phyloP scores from a whole-genome alignment of 192 early-diverging fungal species.

The Coemansia sp. region DNA sequence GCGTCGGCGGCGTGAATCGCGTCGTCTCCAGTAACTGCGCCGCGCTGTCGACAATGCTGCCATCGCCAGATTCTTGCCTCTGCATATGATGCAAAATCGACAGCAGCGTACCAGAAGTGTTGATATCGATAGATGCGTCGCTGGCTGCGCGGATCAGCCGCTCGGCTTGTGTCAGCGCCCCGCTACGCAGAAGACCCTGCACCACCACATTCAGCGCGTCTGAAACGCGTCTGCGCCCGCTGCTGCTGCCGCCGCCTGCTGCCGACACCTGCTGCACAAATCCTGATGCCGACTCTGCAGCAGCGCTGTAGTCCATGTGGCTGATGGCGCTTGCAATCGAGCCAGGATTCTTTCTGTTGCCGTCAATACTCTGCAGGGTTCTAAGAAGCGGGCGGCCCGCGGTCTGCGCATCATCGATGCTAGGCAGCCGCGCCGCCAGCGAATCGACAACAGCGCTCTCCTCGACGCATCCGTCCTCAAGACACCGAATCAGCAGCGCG shows the following conservation, averaged over 20 bases:
- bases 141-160: slow-evolving; percentile 11
- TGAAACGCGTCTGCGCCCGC: slow-evolving; percentile 16
- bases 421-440: slow-evolving; percentile 36
- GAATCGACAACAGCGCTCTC: slow-evolving; percentile 35
- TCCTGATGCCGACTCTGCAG: neutral
- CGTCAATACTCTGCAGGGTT: neutral
- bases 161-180: slow-evolving; percentile 18
- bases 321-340: neutral
- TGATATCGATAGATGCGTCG: slow-evolving; percentile 14
- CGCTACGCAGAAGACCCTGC: slow-evolving; percentile 21
- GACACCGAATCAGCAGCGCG: slow-evolving; percentile 30
- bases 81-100: slow-evolving; percentile 14
- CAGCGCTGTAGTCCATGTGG: neutral
- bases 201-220: slow-evolving; percentile 23
- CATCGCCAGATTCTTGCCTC: neutral
- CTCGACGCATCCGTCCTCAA: slow-evolving; percentile 26
- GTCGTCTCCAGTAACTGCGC: neutral
- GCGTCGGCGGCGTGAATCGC: slow-evolving; percentile 18
- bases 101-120: slow-evolving; percentile 13
- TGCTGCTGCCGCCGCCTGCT: slow-evolving; percentile 5
- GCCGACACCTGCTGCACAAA: neutral
- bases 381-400: slow-evolving; percentile 26
- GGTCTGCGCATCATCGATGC: slow-evolving; percentile 7
- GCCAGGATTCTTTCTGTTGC: too few species aligned
- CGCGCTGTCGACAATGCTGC: neutral